A percentile compares a stretch with the other conserved stretches of the same genome.
Evolutionary conservation across 2,329 filamentous ascomycete genomes (phyloP).

Genomic region (Cladosporium velox): DNA sequence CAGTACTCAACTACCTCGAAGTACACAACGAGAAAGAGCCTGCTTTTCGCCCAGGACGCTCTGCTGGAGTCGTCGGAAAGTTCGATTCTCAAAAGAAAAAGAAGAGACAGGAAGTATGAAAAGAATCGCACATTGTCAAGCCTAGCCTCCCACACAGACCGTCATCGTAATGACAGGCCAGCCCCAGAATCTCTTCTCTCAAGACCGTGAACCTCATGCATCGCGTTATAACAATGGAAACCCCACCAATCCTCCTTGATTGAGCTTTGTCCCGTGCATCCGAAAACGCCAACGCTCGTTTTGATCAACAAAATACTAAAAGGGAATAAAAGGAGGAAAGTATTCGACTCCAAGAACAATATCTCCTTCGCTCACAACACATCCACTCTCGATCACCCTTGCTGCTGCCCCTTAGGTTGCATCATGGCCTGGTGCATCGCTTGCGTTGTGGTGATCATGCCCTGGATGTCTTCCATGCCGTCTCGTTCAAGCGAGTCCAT

Average conservation of each 20-base stretch:
- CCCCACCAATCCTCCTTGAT: not conserved
- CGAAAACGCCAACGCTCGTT: not conserved
- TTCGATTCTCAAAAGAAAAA: not conserved
- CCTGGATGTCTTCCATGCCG: constrained; percentile 43
- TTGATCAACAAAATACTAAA: not conserved
- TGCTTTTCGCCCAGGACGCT: not conserved
- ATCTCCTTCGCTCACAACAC: not conserved
- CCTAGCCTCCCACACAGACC: not conserved
- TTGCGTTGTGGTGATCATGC: constrained; percentile 37
- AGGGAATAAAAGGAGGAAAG: not conserved
- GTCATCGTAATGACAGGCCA: not conserved
- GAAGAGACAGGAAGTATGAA: not conserved
- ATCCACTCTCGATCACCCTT: not conserved
- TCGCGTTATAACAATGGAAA: constrained; percentile 3
- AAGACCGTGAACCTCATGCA: constrained; percentile 7
- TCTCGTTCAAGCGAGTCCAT: constrained; percentile 41
- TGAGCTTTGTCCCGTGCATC: not conserved
- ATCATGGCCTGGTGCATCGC: constrained; percentile 28
- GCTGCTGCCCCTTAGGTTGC: constrained; percentile 4
- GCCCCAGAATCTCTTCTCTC: not conserved
- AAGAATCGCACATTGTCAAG: not conserved
- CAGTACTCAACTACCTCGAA: not conserved
- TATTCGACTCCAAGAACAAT: not conserved
- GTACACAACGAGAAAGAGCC: not conserved
- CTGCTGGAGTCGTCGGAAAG: not conserved